Evolutionary conservation across 352 stramenopile genomes (phyloP).

Genomic region (Phytophthora pisi): DNA sequence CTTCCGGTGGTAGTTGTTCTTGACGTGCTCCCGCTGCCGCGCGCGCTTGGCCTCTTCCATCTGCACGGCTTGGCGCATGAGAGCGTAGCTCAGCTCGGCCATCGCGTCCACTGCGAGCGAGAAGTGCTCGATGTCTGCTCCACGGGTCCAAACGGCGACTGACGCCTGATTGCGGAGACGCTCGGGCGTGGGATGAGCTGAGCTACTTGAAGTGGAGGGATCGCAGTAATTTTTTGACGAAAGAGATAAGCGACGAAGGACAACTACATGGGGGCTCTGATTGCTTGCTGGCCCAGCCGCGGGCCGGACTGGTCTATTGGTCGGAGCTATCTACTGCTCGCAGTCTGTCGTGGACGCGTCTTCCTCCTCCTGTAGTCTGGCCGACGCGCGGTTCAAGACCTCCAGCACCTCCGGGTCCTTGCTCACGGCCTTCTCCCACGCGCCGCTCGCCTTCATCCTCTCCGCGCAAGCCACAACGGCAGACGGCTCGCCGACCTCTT

Average conservation of each 20-base stretch:
- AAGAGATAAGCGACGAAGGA: background rate
- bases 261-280: background rate
- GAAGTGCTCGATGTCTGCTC: slow-evolving; percentile 4
- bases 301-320: slow-evolving; percentile 13
- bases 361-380: slow-evolving; percentile 12
- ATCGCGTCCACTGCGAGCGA: background rate
- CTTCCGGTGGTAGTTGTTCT: slow-evolving; percentile 50
- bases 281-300: background rate
- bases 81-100: slow-evolving; percentile 14
- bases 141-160: slow-evolving; percentile 23
- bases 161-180: slow-evolving; percentile 16
- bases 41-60: slow-evolving; percentile 38
- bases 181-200: slow-evolving; percentile 20
- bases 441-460: slow-evolving; percentile 34
- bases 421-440: slow-evolving; percentile 39
- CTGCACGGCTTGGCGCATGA: slow-evolving; percentile 7
- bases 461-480: slow-evolving; percentile 39
- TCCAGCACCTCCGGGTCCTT: slow-evolving; percentile 44
- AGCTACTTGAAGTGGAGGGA: slow-evolving; percentile 25
- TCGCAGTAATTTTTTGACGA: slow-evolving; percentile 19
- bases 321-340: slow-evolving; percentile 15
- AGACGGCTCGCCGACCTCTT: slow-evolving; percentile 28
- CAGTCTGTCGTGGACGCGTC: slow-evolving; percentile 1
- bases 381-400: slow-evolving; percentile 34
- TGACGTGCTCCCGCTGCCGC: slow-evolving; percentile 68